Evolutionary conservation across 768 basidiomycete species (phyloP).

Genomic region (Suillus subalutaceus): DNA sequence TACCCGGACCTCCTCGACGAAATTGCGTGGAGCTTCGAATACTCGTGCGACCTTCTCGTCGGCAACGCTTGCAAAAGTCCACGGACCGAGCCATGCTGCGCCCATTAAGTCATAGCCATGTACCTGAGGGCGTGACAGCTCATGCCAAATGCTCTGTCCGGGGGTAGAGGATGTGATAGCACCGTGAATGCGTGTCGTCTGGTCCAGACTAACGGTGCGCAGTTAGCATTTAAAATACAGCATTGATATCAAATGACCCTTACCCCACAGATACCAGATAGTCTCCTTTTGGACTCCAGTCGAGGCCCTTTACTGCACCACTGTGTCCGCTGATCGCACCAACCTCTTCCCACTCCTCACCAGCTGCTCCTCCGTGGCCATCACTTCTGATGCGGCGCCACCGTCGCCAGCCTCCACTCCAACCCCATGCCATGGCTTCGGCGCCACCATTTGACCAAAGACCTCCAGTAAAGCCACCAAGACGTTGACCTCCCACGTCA

Average conservation of each 20-base stretch:
- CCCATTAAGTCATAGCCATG: constrained; percentile 95
- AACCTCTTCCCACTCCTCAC: constrained; percentile 70
- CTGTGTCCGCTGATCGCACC: constrained; percentile 87
- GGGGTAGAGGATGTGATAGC: constrained; percentile 37
- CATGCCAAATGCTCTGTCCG: constrained; percentile 66
- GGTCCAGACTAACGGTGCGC: constrained; percentile 65
- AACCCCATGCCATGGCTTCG: constrained; percentile 84
- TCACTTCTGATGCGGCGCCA: constrained; percentile 56
- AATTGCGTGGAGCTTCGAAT: constrained; percentile 87
- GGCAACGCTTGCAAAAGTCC: constrained; percentile 87
- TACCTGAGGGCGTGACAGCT: constrained; percentile 90
- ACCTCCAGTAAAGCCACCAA: constrained; percentile 92
- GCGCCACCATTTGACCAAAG: constrained; percentile 69
- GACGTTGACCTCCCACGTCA: constrained; percentile 87
- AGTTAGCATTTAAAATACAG: constrained; percentile 1
- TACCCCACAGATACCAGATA: constrained; percentile 88
- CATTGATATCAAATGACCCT: constrained; percentile 23
- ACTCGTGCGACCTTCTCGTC: constrained; percentile 96
- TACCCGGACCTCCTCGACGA: constrained; percentile 63
- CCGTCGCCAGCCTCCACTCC: constrained; percentile 92
- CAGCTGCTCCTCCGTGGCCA: constrained; percentile 21
- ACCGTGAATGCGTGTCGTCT: constrained; percentile 90
- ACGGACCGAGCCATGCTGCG: constrained; percentile 70
- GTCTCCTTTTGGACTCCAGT: constrained; percentile 86
- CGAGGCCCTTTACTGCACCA: constrained; percentile 75